A percentile compares a stretch with the other conserved stretches of the same genome.
These are phyloP conservation scores for Pelargonium cotyledonis DNA, from an alignment of 441 rosid species.

Conservation along the genomic window DNA sequence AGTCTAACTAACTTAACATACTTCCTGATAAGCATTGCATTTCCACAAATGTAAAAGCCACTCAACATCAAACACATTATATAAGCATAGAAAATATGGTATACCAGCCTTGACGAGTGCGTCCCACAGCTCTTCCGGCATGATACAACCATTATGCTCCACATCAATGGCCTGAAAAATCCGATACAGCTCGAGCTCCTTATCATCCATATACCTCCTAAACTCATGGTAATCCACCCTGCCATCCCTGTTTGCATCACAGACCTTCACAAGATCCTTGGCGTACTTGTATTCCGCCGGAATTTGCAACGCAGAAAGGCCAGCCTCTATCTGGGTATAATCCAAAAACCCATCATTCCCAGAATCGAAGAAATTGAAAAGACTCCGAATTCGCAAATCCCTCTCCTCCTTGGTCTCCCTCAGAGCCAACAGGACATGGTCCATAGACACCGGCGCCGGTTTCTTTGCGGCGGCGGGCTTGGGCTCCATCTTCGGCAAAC, in stretches of 20 bases:
- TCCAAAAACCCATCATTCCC: constrained; percentile 62
- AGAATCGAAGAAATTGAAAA: constrained; percentile 73
- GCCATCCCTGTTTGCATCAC: constrained; percentile 83
- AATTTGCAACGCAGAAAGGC: constrained; percentile 74
- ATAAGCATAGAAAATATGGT: constrained; percentile 14
- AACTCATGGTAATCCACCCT: constrained; percentile 81
- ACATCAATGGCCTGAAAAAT: constrained; percentile 94
- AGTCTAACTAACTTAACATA: not conserved
- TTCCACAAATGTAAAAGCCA: no score
- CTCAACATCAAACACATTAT: not conserved
- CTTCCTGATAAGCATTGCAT: not conserved
- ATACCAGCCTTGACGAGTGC: constrained; percentile 91
- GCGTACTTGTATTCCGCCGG: constrained; percentile 87
- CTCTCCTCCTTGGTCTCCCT: constrained; percentile 85
- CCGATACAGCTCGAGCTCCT: constrained; percentile 88
- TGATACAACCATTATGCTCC: constrained; percentile 90
- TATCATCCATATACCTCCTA: constrained; percentile 81
- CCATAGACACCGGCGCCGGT: constrained; percentile 63
- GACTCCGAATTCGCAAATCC: constrained; percentile 60
- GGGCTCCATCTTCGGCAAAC: constrained; percentile 21
- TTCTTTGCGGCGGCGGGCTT: constrained; percentile 31
- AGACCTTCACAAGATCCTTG: constrained; percentile 73
- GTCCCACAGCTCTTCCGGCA: constrained; percentile 92
- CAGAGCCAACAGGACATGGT: constrained; percentile 76
- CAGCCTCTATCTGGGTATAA: constrained; percentile 72